These are phyloP conservation scores for Flaveria ramosissima DNA, from an alignment of 129 eudicot species.

Conservation along the genomic window DNA sequence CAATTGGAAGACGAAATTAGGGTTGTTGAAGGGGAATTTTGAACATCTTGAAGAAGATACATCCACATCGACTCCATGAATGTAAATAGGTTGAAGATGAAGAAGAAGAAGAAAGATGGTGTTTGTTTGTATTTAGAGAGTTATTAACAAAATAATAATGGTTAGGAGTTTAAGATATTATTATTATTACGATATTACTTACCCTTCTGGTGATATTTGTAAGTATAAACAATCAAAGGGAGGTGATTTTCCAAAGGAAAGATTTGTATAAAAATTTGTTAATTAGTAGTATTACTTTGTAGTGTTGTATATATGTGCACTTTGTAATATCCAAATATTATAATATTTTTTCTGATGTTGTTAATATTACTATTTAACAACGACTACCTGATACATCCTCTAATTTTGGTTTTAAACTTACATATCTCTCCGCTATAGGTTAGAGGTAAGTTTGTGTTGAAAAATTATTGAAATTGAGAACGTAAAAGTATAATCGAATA, in stretches of 20 bases:
- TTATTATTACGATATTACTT: conserved; percentile 16
- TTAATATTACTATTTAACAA: not conserved
- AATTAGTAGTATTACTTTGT: not conserved
- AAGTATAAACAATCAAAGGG: conserved; percentile 45
- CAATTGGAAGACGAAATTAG: conserved; percentile 1
- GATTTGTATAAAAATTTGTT: conserved; percentile 25
- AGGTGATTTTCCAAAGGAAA: conserved; percentile 39
- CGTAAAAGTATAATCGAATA: no score
- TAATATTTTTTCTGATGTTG: not conserved
- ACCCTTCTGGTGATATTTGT: conserved; percentile 55
- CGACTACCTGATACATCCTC: no score
- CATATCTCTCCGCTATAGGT: no score
- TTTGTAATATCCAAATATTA: conserved; percentile 6
- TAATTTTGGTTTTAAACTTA: no score
- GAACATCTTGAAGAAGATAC: conserved; percentile 35
- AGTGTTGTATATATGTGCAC: conserved; percentile 12
- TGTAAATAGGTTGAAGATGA: conserved; percentile 17
- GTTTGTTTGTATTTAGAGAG: conserved; percentile 21
- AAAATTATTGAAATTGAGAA: no score
- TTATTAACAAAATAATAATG: conserved; percentile 38
- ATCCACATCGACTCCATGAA: conserved; percentile 9
- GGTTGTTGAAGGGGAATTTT: conserved; percentile 38
- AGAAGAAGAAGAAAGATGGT: not conserved
- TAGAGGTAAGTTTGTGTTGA: no score
- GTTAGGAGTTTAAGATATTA: conserved; percentile 23